Percentiles rank a stretch among this genome's conserved stretches.
These are phyloP conservation scores for Penicillium sp. DNA, from an alignment of 2,329 filamentous ascomycete species.

Conservation along the genomic window DNA sequence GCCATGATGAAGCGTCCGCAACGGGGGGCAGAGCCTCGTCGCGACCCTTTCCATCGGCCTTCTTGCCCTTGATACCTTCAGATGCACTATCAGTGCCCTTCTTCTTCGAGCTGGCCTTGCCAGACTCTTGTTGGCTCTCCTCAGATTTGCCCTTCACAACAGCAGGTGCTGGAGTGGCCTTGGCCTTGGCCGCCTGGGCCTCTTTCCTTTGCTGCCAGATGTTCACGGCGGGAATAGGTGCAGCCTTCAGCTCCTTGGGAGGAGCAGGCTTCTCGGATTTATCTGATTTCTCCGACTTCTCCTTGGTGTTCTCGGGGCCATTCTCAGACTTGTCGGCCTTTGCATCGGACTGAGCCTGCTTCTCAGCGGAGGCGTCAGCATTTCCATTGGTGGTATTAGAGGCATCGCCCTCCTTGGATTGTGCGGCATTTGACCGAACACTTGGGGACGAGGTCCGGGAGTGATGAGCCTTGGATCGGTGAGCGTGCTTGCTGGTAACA, in stretches of 20 bases:
- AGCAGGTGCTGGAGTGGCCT: constrained; percentile 36
- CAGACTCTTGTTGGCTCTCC: constrained; percentile 43
- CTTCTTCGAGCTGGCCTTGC: constrained; percentile 45
- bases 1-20: constrained; percentile 80
- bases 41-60: constrained; percentile 44
- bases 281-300: constrained; percentile 55
- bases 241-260: constrained; percentile 70
- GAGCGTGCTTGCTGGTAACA: constrained; percentile 28
- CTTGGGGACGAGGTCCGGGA: constrained; percentile 57
- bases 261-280: constrained; percentile 54
- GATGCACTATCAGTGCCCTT: constrained; percentile 37
- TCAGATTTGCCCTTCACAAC: constrained; percentile 33
- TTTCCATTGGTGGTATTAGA: constrained; percentile 64
- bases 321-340: constrained; percentile 60
- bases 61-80: constrained; percentile 39
- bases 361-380: constrained; percentile 69
- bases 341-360: constrained; percentile 60
- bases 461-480: constrained; percentile 33
- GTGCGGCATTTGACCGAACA: constrained; percentile 53
- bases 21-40: constrained; percentile 62
- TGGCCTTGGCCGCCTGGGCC: constrained; percentile 57
- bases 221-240: constrained; percentile 81
- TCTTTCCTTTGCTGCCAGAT: constrained; percentile 81
- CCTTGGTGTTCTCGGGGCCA: constrained; percentile 47
- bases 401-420: constrained; percentile 61